Evolutionary conservation across 441 rosid species (phyloP).

Genomic region (Flueggea neowawraea): DNA sequence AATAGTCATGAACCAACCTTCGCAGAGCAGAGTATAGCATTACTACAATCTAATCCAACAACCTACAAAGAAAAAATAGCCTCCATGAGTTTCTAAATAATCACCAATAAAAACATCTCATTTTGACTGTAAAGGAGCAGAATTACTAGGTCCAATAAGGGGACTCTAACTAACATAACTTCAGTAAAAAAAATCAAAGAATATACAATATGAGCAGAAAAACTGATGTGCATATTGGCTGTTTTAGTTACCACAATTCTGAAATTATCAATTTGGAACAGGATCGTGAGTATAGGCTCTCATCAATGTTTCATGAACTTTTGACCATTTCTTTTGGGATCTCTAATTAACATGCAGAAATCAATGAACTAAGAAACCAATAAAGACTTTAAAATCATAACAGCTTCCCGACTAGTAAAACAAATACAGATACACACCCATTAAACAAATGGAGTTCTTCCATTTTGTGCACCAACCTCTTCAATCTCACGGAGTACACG

Average conservation of each 20-base stretch:
- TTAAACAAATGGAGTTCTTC: conserved; percentile 30
- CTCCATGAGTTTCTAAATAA: conserved; percentile 13
- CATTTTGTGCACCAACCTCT: conserved; percentile 71
- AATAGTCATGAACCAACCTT: conserved; percentile 55
- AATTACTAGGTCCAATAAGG: too few relatives aligned
- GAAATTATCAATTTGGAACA: too few relatives aligned
- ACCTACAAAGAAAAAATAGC: conserved; percentile 45
- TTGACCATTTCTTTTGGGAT: too few relatives aligned
- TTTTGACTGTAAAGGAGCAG: too few relatives aligned
- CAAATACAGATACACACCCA: conserved; percentile 28
- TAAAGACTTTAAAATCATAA: too few relatives aligned
- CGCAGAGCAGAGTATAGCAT: conserved; percentile 94
- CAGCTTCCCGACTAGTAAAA: conserved; percentile 15
- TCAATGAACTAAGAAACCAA: too few relatives aligned
- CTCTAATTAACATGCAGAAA: not conserved
- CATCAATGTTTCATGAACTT: too few relatives aligned
- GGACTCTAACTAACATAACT: too few relatives aligned
- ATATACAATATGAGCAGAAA: conserved; percentile 10
- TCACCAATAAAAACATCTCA: not conserved
- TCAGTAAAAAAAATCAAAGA: too few relatives aligned
- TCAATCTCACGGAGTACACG: conserved; percentile 82
- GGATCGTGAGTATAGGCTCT: too few relatives aligned
- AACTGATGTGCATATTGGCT: not conserved
- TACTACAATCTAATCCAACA: conserved; percentile 92
- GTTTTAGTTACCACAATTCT: too few relatives aligned